Base-by-base conservation (phyloP, 345 rosid species). In the Rhodamnia argentea region DNA sequence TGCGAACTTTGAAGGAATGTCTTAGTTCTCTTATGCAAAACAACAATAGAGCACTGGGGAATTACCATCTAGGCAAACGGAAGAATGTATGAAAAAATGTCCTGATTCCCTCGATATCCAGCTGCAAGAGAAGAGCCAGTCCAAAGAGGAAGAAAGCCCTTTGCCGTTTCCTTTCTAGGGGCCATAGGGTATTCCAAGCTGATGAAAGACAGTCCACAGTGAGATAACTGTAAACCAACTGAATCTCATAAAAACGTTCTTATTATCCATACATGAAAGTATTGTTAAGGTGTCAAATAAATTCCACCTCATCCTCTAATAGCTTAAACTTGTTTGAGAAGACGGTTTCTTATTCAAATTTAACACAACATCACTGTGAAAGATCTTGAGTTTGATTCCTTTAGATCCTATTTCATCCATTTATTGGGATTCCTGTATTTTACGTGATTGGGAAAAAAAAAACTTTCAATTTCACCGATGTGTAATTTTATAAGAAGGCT, bases 111-210 rank as follows among this genome's bases (percentile, higher is more conserved):
- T 94, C 92, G 29, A 94, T 94, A 87, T 97, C 99, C 86, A 95
- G 90, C 88, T 96, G 93, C 90, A 96, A 55, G 86, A 97, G 94
- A 85, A 97, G 96, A 5, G 99, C 99, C 54, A 96, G 91, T 27
- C 99, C 99, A 82, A 97, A 97, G 84, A 97, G 99, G 87, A 95
- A 97, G 88, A 97, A 97, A 56, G 99, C 91, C 89, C 99, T 94
- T 86, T 96, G 99, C 26, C 99, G 93, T 89, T 96, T 97, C 91
- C 99, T 92, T 90, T 97, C 99, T 87, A 83, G 93, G 85, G 99
- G 96, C 99, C 99, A 97, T 40, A 97, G 93, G 82, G 96, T 91
- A 90, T 95, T 94, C 99, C 99, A 97, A 86, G 99, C 99, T 95
- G 95, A 88, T 70, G 86, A 59, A 53, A 53, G 51, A 86, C 37